phyloP scores from a whole-genome alignment of 2,329 filamentous ascomycete genomes.

The Gliomastix tumulicola region DNA sequence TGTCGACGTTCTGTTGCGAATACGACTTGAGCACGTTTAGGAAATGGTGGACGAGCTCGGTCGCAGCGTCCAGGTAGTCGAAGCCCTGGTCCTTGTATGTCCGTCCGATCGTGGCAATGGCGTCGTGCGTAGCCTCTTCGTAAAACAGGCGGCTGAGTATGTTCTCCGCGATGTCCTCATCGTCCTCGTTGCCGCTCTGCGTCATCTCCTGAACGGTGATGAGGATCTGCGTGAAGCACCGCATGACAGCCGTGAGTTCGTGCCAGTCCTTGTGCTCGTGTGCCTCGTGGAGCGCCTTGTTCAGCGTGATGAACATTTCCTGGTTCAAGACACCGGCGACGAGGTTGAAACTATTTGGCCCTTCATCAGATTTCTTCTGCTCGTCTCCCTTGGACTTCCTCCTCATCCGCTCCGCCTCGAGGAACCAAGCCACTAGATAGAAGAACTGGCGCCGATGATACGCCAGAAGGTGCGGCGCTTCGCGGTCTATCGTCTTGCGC shows the following conservation, averaged over 20 bases:
- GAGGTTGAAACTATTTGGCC: conserved; percentile 73
- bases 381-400: conserved; percentile 50
- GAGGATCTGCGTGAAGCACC: conserved; percentile 90
- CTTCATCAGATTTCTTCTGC: conserved; percentile 37
- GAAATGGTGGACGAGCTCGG: conserved; percentile 87
- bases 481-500: conserved; percentile 82
- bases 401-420: conserved; percentile 74
- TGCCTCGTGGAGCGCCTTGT: conserved; percentile 71
- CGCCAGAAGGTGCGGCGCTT: conserved; percentile 72
- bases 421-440: conserved; percentile 88
- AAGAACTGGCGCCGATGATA: conserved; percentile 83
- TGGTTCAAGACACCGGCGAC: conserved; percentile 88
- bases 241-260: conserved; percentile 80
- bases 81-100: conserved; percentile 94
- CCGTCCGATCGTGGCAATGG: conserved; percentile 70
- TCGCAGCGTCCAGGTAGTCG: conserved; percentile 85
- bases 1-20: conserved; percentile 87
- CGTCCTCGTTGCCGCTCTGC: conserved; percentile 77
- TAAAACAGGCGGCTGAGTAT: conserved; percentile 97
- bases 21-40: conserved; percentile 87
- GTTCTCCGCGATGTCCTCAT: conserved; percentile 96
- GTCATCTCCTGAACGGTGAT: conserved; percentile 91
- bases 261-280: conserved; percentile 82
- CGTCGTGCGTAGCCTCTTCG: conserved; percentile 89
- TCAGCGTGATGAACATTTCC: conserved; percentile 87